Conservation (phyloP, 257 asterid genomes). For the Scutellaria galericulata region DNA sequence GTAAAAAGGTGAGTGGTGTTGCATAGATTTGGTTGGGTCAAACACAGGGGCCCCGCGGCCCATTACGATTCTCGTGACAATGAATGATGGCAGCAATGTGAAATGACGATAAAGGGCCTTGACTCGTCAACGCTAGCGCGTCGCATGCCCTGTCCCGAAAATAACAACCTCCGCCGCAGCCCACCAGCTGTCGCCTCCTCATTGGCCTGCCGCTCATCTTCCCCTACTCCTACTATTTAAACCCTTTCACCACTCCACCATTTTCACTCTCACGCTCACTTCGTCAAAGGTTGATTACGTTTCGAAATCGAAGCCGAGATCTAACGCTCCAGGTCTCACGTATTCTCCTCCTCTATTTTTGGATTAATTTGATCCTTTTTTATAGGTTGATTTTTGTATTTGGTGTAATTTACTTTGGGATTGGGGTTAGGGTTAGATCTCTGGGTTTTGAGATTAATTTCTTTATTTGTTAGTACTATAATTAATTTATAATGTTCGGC, state of each 20-base stretch:
- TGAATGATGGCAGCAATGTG: background rate
- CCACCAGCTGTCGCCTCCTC: slow-evolving; percentile 23
- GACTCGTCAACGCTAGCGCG: slow-evolving; percentile 52
- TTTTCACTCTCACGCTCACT: background rate
- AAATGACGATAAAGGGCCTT: slow-evolving; percentile 38
- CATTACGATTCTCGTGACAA: slow-evolving; percentile 31
- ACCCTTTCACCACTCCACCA: slow-evolving; percentile 9
- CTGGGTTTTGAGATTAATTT: background rate
- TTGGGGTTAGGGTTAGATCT: slow-evolving; percentile 23
- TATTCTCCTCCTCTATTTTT: background rate
- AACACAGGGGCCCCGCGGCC: slow-evolving; percentile 7
- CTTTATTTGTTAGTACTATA: background rate
- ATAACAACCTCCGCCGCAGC: slow-evolving; percentile 40
- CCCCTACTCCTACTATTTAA: slow-evolving; percentile 31
- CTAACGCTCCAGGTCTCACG: slow-evolving; percentile 28
- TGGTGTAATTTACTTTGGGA: background rate
- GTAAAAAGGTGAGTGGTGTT: no score
- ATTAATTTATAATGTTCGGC: background rate
- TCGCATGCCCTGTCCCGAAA: slow-evolving; percentile 33
- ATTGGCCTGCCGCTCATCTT: slow-evolving; percentile 36
- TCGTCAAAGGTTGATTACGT: background rate
- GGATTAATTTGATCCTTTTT: background rate
- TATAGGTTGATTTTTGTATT: background rate
- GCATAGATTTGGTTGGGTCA: background rate
- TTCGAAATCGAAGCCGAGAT: slow-evolving; percentile 23